These are phyloP conservation scores for Arxiozyma heterogenica DNA, from an alignment of 1,139 yeast species.

Conservation along the genomic window DNA sequence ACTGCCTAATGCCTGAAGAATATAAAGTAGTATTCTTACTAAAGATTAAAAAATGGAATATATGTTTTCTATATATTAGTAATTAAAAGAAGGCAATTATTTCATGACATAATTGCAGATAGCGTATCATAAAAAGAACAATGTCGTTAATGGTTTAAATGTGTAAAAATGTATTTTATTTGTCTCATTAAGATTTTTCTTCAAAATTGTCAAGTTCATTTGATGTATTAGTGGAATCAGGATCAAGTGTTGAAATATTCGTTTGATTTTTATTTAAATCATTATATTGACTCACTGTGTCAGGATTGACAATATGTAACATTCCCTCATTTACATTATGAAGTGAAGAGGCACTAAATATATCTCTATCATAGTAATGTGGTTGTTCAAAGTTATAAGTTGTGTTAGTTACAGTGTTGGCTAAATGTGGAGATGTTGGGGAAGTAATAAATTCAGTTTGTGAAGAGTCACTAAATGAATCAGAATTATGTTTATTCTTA, in stretches of 20 bases:
- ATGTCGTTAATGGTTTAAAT: background rate
- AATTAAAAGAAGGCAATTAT: background rate
- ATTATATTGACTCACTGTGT: slow-evolving; percentile 10
- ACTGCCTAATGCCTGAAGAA: background rate
- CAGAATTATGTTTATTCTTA: background rate
- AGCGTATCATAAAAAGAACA: no score
- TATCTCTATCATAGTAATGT: slow-evolving; percentile 28
- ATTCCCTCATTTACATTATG: slow-evolving; percentile 43
- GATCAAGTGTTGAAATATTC: slow-evolving; percentile 7
- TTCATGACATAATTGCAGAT: background rate
- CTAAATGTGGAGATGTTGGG: background rate
- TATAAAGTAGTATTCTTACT: background rate
- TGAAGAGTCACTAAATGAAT: slow-evolving; percentile 2
- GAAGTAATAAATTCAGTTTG: background rate
- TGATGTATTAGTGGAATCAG: background rate
- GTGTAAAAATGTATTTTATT: background rate
- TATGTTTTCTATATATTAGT: background rate
- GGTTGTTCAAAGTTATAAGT: slow-evolving; percentile 14
- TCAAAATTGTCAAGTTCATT: background rate
- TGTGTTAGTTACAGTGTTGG: slow-evolving; percentile 8
- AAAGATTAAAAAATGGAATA: background rate
- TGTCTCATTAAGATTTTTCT: background rate
- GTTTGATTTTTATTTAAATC: slow-evolving; percentile 9
- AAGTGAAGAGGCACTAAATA: slow-evolving; percentile 62
- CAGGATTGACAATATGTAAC: slow-evolving; percentile 28